Evolutionary conservation across 2,329 filamentous ascomycete species (phyloP), one percentile per base, ranked within the genome.

Genomic region (Xylariaceae sp.): DNA sequence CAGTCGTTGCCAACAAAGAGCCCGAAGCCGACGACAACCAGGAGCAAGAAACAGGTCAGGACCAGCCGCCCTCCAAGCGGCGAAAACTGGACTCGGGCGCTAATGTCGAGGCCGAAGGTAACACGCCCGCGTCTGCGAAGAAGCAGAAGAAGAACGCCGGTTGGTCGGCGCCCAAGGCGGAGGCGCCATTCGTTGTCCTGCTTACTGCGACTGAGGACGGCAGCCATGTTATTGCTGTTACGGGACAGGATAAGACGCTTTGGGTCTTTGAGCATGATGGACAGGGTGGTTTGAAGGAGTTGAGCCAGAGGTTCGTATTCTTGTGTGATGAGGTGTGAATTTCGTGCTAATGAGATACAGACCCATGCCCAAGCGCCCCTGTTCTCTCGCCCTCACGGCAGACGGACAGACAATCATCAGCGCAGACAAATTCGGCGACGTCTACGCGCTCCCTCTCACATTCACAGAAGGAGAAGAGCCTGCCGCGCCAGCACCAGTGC

Each of bases 341-440:
- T 18, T 18, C 30, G 53, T 53, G 59, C 73, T 76, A 58, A 76
- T 66, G 50, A 39, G 6, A 48, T n/a, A 55, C 61, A 93, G 91
- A 74, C 77, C 76, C 60, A 95, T 97, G 89, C 90, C 92, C 45
- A 97, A 97, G 77, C 86, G 92, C 42, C 91, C 92, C 10, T 93
- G 88, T 71, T 86, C 89, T 42, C 78, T 97, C 59, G 77, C 82
- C 55, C 75, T 97, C 55, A 85, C 88, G 6, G 77, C 83, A 45
- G 87, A 92, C 70, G 81, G 84, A 62, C 79, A 81, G 49, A 89
- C 86, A 7, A 90, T 99, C 63, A 75, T 97, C 59, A 86, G 85
- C 62, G 93, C 86, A 55, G 94, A 99, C 78, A 99, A 99, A 74
- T 97, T 97, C 70, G 94, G 94, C 65, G 94, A 99, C 73, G 93